phyloP scores from a whole-genome alignment of 768 basidiomycete species.

The Suillus lakei region DNA sequence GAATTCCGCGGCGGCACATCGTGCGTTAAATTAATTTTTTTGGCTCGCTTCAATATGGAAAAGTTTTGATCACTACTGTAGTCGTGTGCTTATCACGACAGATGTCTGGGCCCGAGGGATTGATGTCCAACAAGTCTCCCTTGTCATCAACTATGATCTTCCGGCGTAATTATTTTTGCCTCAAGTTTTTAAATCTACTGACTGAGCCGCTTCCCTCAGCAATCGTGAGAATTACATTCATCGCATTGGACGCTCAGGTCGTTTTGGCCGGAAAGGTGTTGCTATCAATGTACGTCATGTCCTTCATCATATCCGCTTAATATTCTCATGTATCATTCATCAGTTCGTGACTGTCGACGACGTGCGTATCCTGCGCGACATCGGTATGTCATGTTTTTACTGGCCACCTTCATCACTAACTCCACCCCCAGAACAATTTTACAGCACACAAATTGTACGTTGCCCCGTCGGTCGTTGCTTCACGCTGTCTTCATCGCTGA shows the following conservation, averaged over 20 bases:
- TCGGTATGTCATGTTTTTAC: slow-evolving; percentile 59
- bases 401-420: slow-evolving; percentile 17
- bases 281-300: slow-evolving; percentile 87
- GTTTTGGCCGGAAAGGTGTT: slow-evolving; percentile 98
- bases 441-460: slow-evolving; percentile 90
- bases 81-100: slow-evolving; percentile 93
- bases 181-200: slow-evolving; percentile 14
- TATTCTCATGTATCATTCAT: slow-evolving; percentile 21
- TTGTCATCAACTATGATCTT: slow-evolving; percentile 97
- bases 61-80: slow-evolving; percentile 31
- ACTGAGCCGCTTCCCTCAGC: slow-evolving; percentile 41
- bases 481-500: slow-evolving; percentile 9
- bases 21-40: slow-evolving; percentile 49
- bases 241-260: slow-evolving; percentile 98
- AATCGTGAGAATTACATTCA: slow-evolving; percentile 99
- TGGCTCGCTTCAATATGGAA: slow-evolving; percentile 12
- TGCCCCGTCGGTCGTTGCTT: slow-evolving; percentile 9
- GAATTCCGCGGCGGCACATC: slow-evolving; percentile 94
- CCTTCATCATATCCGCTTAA: slow-evolving; percentile 13
- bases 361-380: slow-evolving; percentile 95
- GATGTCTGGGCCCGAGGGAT: slow-evolving; percentile 99
- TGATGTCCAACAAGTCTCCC: slow-evolving; percentile 96
- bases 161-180: slow-evolving; percentile 71
- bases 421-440: slow-evolving; percentile 80
- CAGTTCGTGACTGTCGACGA: slow-evolving; percentile 96